A percentile compares a stretch with the other conserved stretches of the same genome.
These are phyloP conservation scores for Lodderomyces beijingensis DNA, from an alignment of 1,139 yeast species.

Conservation along the genomic window DNA sequence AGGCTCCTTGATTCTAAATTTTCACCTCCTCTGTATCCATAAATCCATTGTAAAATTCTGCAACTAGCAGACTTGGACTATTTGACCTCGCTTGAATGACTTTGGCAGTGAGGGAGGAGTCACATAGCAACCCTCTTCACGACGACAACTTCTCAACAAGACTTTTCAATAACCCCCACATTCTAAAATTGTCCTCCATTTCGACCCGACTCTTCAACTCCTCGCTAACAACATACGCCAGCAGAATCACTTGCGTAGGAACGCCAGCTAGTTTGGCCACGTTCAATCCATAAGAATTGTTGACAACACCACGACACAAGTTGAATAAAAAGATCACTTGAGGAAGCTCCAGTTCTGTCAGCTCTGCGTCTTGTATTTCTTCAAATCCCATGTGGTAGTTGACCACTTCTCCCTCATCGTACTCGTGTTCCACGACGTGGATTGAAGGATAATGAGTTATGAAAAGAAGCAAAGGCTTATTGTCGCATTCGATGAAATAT, in stretches of 20 bases:
- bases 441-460: conserved; percentile 87
- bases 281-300: conserved; percentile 71
- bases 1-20: no score
- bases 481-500: conserved; percentile 47
- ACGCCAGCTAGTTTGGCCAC: conserved; percentile 72
- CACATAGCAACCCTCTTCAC: no score
- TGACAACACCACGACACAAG: conserved; percentile 54
- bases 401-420: conserved; percentile 28
- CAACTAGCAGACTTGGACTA: no score
- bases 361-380: conserved; percentile 29
- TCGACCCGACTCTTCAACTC: conserved; percentile 32
- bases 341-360: conserved; percentile 35
- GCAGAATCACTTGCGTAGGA: conserved; percentile 43
- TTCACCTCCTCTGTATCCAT: no score
- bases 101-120: no score
- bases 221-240: conserved; percentile 48
- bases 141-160: no score
- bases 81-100: no score
- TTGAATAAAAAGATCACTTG: conserved; percentile 59
- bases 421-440: conserved; percentile 45
- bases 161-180: conserved; percentile 4
- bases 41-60: no score
- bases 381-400: conserved; percentile 77
- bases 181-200: conserved; percentile 9
- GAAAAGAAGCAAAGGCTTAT: conserved; percentile 60